Conservation (phyloP, 148 eudicot species). For the Cornus florida region DNA sequence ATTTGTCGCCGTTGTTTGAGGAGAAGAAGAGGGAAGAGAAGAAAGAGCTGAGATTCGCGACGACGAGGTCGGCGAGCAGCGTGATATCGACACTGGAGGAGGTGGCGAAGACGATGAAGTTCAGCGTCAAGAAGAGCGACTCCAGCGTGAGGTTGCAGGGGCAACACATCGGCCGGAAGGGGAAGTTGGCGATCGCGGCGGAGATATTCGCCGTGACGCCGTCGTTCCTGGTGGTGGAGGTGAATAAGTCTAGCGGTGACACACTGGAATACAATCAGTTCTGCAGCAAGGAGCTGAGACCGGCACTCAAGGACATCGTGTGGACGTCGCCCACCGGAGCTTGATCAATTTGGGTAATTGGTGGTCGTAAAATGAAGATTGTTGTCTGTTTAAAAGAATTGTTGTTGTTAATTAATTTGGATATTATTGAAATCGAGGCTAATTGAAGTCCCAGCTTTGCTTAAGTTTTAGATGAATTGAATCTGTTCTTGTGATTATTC, state of each 20-base stretch:
- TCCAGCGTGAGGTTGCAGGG: constrained; percentile 36
- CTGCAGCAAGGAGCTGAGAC: constrained; percentile 51
- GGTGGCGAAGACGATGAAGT: constrained; percentile 40
- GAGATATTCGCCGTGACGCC: constrained; percentile 47
- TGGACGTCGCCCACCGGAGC: constrained; percentile 31
- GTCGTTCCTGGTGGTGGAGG: constrained; percentile 48
- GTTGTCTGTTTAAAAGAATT: background rate
- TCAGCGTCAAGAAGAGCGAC: constrained; percentile 38
- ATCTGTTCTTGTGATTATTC: background rate
- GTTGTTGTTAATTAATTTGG: too few relatives aligned
- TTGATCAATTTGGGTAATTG: background rate
- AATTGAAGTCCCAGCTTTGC: too few relatives aligned
- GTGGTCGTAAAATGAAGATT: too few relatives aligned
- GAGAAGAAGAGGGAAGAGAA: constrained; percentile 31
- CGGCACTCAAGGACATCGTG: constrained; percentile 50
- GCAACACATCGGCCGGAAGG: constrained; percentile 44
- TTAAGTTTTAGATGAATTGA: background rate
- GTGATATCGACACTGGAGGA: constrained; percentile 44
- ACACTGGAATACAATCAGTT: constrained; percentile 53
- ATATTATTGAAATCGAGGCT: background rate
- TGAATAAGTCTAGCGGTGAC: constrained; percentile 51
- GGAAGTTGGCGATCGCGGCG: constrained; percentile 43
- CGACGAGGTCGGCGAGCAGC: constrained; percentile 30
- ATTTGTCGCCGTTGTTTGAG: constrained; percentile 46
- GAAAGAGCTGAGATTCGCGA: constrained; percentile 42